Evolutionary conservation across 2,329 filamentous ascomycete species (phyloP), one percentile per base, ranked within the genome.

Genomic region (Periconia sp.): DNA sequence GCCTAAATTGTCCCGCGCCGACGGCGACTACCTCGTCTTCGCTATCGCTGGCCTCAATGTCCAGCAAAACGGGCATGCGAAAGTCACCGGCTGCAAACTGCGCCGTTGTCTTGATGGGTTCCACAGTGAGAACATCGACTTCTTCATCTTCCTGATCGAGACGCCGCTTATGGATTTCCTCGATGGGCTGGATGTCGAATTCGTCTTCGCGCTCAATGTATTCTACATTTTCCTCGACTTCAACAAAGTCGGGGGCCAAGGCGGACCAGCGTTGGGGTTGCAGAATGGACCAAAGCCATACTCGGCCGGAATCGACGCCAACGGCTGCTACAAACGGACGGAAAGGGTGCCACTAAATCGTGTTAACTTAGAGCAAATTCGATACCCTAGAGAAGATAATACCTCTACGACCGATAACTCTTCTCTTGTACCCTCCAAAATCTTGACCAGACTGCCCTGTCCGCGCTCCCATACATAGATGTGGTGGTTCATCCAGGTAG

Each of bases 391-490:
- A 18, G 10, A n/a, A 33, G 11, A 14, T 50, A 45, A 30, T 48
- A 71, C 65, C 57, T 99, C 94, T 23, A 99, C 92, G 5, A 95
- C 90, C 1, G 93, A 93, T 57, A 97, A 86, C 74, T 99, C 95
- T 76, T 99, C 94, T 67, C 95, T 95, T 1, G 93, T 92, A 0
- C 94, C 93, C 73, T 99, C 95, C 40, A 99, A 82, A 79, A 99
- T 99, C 74, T 96, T 95, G 49, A 97, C 92, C 53, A 99, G 78
- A 74, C 91, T 96, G 47, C 94, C 94, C 66, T 95, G 91, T 52
- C 88, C 89, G 50, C 94, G 86, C 76, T 99, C 94, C 94, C 93
- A 97, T 27, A 97, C 92, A 75, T 97, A 97, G 59, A 99, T 90
- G 74, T 99, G 93, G 65, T 97, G 92, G 68, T 99, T 99, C 81